Percentiles rank a stretch among this genome's conserved stretches.
Conservation (phyloP, 306 rosid species). For the Sophora flavescens region DNA sequence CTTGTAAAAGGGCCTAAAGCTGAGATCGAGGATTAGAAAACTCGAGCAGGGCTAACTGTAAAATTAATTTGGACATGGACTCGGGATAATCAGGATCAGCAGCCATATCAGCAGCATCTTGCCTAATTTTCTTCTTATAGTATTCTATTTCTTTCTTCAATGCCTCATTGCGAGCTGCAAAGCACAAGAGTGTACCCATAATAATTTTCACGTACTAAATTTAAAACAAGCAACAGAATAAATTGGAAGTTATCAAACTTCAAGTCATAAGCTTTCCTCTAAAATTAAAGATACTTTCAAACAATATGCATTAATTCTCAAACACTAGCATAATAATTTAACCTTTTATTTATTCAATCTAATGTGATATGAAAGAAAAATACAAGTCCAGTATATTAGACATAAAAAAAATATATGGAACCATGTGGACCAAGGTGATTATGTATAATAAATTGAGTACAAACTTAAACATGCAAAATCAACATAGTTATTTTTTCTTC, state of each 20-base stretch:
- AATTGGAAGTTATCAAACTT: not conserved
- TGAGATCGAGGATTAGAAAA: slow-evolving; percentile 39
- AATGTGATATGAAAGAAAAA: not conserved
- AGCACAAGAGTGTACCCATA: not conserved
- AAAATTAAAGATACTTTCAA: not conserved
- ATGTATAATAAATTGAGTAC: not conserved
- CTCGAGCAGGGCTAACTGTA: slow-evolving; percentile 48
- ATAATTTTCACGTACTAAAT: not conserved
- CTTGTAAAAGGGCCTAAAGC: not conserved
- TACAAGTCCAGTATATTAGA: not conserved
- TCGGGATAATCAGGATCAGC: slow-evolving; percentile 45
- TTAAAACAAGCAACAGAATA: not conserved
- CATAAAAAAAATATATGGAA: not conserved
- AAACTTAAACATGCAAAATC: not conserved
- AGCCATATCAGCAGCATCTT: slow-evolving; percentile 33
- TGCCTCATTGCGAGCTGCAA: slow-evolving; percentile 57
- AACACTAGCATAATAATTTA: not conserved
- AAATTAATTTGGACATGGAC: slow-evolving; percentile 45
- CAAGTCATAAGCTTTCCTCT: not conserved
- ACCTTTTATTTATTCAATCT: not conserved
- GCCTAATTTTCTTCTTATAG: slow-evolving; percentile 51
- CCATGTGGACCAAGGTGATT: slow-evolving; percentile 60
- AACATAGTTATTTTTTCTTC: not conserved
- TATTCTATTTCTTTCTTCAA: slow-evolving; percentile 54
- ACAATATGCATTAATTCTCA: not conserved